A percentile compares a stretch with the other conserved stretches of the same genome.
These are phyloP conservation scores for Stellera chamaejasme DNA, from an alignment of 345 rosid genomes.

Conservation along the genomic window DNA sequence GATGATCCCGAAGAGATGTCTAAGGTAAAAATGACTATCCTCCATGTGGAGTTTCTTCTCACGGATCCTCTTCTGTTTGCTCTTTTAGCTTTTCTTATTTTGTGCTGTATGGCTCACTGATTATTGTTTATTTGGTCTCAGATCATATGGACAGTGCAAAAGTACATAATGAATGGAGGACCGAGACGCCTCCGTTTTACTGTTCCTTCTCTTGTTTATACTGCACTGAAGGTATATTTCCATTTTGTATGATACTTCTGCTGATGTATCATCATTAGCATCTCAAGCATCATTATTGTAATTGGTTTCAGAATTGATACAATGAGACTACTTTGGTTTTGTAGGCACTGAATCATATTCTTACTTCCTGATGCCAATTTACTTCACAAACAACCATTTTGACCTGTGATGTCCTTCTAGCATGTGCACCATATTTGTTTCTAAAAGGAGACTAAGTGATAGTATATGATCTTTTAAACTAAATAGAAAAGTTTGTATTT, in stretches of 20 bases:
- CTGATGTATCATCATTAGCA: background rate
- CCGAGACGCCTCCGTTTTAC: constrained; percentile 67
- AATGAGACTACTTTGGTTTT: no score
- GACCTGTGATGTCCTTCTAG: no score
- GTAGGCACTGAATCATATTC: no score
- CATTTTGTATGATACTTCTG: background rate
- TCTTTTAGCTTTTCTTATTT: background rate
- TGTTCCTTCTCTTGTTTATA: constrained; percentile 65
- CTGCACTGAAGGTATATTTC: constrained; percentile 60
- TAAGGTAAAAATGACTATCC: constrained; percentile 34
- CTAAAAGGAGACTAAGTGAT: no score
- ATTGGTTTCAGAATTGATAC: no score
- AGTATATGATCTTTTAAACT: no score
- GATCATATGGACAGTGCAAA: constrained; percentile 65
- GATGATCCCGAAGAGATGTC: constrained; percentile 83
- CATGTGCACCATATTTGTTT: no score
- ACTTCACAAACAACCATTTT: no score
- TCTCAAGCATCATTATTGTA: background rate
- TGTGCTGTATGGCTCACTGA: background rate
- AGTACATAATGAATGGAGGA: constrained; percentile 75
- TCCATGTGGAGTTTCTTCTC: background rate
- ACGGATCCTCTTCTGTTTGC: background rate
- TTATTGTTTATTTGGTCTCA: constrained; percentile 25
- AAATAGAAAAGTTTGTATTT: no score
- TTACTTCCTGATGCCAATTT: no score